phyloP scores from a whole-genome alignment of 73 alveolate species.

The Paraurostyla sp. region DNA sequence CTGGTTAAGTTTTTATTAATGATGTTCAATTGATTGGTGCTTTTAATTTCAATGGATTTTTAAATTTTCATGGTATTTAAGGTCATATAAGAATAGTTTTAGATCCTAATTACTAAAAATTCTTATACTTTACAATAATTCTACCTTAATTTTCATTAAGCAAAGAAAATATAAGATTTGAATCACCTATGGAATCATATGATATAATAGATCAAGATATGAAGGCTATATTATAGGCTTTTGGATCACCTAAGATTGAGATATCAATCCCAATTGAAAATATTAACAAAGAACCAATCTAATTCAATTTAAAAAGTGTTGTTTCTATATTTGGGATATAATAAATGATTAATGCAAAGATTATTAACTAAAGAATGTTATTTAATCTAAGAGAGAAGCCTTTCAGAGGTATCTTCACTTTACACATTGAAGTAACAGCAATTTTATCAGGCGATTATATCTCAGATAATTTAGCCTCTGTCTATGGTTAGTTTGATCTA shows the following conservation, averaged over 20 bases:
- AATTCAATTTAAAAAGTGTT: not conserved
- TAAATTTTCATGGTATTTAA: slow-evolving; percentile 12
- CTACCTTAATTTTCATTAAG: slow-evolving; percentile 13
- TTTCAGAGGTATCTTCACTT: not conserved
- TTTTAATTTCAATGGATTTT: slow-evolving; percentile 8
- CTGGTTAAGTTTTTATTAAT: slow-evolving; percentile 1
- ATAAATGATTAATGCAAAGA: not conserved
- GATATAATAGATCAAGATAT: not conserved
- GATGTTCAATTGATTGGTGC: slow-evolving; percentile 29
- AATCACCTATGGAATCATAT: not conserved
- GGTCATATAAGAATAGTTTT: not conserved
- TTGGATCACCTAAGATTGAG: slow-evolving; percentile 33
- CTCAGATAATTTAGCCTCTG: not conserved
- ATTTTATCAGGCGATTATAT: not conserved
- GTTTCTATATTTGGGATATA: slow-evolving; percentile 1
- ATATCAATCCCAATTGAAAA: slow-evolving; percentile 21
- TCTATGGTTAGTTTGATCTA: slow-evolving; percentile 9
- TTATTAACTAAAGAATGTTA: not conserved
- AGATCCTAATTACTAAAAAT: slow-evolving; percentile 33
- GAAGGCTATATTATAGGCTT: slow-evolving; percentile 2
- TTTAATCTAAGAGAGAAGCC: not conserved
- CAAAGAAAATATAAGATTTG: slow-evolving; percentile 4
- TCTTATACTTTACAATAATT: slow-evolving; percentile 4
- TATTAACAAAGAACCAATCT: not conserved
- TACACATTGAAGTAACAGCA: not conserved